A percentile compares a stretch with the other conserved stretches of the same genome.
phyloP scores from a whole-genome alignment of 2,329 filamentous ascomycete species.

The Phialemoniopsis sp. region DNA sequence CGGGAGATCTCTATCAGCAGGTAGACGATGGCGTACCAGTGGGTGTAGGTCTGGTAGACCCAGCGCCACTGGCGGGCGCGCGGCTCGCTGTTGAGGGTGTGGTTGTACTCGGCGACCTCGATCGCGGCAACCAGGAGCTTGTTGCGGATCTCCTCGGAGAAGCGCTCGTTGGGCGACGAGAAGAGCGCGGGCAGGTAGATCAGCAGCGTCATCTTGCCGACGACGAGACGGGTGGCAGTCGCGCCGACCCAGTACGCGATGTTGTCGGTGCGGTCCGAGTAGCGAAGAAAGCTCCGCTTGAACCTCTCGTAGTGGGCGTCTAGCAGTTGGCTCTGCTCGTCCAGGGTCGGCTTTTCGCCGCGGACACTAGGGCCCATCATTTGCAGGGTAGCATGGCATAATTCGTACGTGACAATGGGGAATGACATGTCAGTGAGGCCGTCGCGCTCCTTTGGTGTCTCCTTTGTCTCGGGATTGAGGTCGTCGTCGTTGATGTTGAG shows the following conservation, averaged over 20 bases:
- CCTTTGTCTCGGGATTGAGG: conserved; percentile 37
- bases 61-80: conserved; percentile 48
- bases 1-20: conserved; percentile 46
- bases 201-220: conserved; percentile 75
- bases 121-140: conserved; percentile 45
- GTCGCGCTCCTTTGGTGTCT: conserved; percentile 38
- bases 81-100: conserved; percentile 44
- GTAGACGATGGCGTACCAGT: conserved; percentile 55
- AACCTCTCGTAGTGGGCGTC: conserved; percentile 37
- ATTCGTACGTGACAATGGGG: conserved; percentile 31
- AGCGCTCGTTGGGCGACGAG: conserved; percentile 25
- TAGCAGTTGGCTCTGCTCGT: conserved; percentile 38
- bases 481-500: conserved; percentile 54
- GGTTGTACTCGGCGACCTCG: conserved; percentile 51
- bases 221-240: conserved; percentile 55
- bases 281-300: conserved; percentile 36
- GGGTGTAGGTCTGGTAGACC: conserved; percentile 54
- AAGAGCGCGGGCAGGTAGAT: conserved; percentile 71
- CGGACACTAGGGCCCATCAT: conserved; percentile 25
- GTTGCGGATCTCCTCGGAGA: conserved; percentile 31
- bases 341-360: conserved; percentile 15
- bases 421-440: conserved; percentile 50
- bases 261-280: conserved; percentile 22
- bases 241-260: conserved; percentile 32
- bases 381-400: conserved; percentile 27